Evolutionary conservation across 495 filamentous ascomycete species (phyloP), one percentile per base, ranked within the genome.

Genomic region (Rusavskia elegans): DNA sequence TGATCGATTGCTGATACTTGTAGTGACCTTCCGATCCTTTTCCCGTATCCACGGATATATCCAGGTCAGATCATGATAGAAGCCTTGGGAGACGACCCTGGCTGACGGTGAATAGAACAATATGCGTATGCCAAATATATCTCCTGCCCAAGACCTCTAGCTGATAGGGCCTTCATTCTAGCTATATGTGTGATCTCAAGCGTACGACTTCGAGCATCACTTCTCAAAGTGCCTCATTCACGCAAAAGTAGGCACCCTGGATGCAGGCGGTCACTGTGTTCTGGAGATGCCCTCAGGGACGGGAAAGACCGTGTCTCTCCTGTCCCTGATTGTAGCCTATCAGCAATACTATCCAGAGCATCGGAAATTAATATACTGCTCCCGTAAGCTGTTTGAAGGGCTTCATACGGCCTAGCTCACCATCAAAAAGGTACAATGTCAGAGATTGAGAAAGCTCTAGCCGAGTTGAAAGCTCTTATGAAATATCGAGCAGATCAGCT

Each of bases 281-380:
- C 71, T 99, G 62, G 92, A 99, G 69, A 99, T 99, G 92, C 92
- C 92, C 71, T 99, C 92, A 51, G 92, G 92, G n/a, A 99, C 92
- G 27, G 92, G 92, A 48, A 99, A 99, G 72, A 99, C 92, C 0
- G 85, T 99, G 20, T 95, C 92, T 2, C 74, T 99, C 0, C 74
- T 99, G 23, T 95, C 92, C 0, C 74, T 99, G 57, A 99, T 99
- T 57, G 81, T 99, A 45, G 89, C 92, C 48, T 97, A 97, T 60
- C 93, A 97, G 65, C 82, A 87, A 63, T 82, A 88, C 61, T 89
- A 87, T 54, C 83, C 87, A 5, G 86, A 92, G 63, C 84, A 90
- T 55, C 73, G 92, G 38, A 97, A 97, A 66, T 78, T 99, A 49
- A 96, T 99, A 36, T 99, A 99, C 67, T 99, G 92, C 70, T 99